Conservation (phyloP, 495 filamentous ascomycete genomes). For the Penicillium subrubescens region DNA sequence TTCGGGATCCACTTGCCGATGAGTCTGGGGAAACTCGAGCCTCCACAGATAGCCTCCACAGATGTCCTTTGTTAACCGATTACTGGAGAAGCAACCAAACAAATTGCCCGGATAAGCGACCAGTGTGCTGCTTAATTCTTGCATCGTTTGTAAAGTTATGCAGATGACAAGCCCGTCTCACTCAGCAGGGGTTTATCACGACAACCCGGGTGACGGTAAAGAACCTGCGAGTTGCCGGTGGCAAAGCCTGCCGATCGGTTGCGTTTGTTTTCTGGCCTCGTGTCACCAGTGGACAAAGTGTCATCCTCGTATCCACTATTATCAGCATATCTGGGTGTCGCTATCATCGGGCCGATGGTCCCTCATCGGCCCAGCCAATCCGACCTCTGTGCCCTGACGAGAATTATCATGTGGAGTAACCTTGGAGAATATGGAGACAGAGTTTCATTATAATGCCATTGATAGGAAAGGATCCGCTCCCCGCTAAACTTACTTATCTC, state of each 20-base stretch:
- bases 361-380: constrained; percentile 10
- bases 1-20: constrained; percentile 32
- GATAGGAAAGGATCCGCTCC: constrained; percentile 14
- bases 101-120: neutral
- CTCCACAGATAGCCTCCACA: constrained; percentile 7
- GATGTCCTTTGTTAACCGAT: neutral
- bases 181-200: constrained; percentile 5
- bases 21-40: constrained; percentile 16
- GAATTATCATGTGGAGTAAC: neutral
- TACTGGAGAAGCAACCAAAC: neutral
- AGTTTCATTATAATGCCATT: neutral
- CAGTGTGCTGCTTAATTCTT: neutral
- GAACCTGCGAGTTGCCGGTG: constrained; percentile 1
- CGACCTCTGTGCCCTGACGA: neutral
- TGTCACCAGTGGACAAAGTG: neutral
- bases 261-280: neutral
- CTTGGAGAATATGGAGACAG: neutral
- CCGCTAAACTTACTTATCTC: constrained; percentile 7
- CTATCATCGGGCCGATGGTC: constrained; percentile 18
- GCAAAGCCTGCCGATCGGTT: constrained; percentile 2
- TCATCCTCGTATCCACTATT: neutral
- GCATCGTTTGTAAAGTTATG: no score
- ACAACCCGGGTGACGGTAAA: neutral
- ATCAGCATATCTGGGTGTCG: constrained; percentile 6
- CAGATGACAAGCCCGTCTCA: constrained; percentile 5